A percentile compares a stretch with the other conserved stretches of the same genome.
phyloP scores from a whole-genome alignment of 139 green algal species.

The Astrephomene gubernaculifera region DNA sequence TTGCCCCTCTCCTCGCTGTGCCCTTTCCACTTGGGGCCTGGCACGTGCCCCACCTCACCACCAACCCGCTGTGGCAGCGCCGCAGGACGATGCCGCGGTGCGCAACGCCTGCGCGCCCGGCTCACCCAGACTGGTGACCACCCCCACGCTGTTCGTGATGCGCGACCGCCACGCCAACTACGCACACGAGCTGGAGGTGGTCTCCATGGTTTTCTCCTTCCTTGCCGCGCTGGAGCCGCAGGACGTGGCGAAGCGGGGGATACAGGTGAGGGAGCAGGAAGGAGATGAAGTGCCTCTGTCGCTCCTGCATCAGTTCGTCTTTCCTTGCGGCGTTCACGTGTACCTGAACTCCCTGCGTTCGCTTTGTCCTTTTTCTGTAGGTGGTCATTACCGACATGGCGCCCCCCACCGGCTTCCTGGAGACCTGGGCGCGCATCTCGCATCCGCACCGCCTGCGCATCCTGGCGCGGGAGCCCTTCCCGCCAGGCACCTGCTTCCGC shows the following conservation, averaged over 20 bases:
- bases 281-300: no score
- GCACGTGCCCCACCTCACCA: no score
- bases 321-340: no score
- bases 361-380: background rate
- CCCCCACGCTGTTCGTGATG: conserved; percentile 40
- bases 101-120: background rate
- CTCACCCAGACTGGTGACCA: background rate
- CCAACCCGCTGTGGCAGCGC: background rate
- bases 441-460: conserved; percentile 23
- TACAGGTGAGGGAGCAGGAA: conserved; percentile 17
- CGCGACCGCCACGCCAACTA: conserved; percentile 45
- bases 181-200: conserved; percentile 30
- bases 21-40: background rate
- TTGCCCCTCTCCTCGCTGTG: background rate
- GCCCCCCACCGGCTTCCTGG: conserved; percentile 18
- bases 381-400: conserved; percentile 27
- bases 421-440: conserved; percentile 33
- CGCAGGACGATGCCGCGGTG: conserved; percentile 9
- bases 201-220: conserved; percentile 32
- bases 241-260: conserved; percentile 1
- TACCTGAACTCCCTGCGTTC: no score
- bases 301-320: no score
- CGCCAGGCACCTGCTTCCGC: conserved; percentile 29
- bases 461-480: conserved; percentile 25
- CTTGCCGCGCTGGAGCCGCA: conserved; percentile 18